A percentile compares a stretch with the other conserved stretches of the same genome.
Conservation (phyloP, 2,329 filamentous ascomycete species). For the Aspergillus floridensis region DNA sequence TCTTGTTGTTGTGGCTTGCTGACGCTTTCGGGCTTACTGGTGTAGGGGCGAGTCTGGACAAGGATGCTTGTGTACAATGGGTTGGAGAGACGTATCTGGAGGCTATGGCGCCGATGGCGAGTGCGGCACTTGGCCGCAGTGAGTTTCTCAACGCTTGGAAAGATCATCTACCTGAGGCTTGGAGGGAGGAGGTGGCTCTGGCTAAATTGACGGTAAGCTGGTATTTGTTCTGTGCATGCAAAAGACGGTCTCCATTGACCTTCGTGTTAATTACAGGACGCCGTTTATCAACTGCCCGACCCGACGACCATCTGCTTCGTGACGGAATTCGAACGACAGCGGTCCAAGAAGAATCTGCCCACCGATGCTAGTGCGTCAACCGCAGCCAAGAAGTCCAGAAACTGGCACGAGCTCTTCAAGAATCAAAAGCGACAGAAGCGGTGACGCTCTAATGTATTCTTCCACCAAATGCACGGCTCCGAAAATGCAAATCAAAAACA, state of each 20-base stretch:
- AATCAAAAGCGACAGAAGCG: conserved; percentile 31
- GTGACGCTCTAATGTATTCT: conserved; percentile 22
- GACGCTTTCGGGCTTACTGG: conserved; percentile 1
- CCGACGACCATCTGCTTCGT: conserved; percentile 39
- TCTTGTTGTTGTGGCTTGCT: background rate
- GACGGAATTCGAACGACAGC: conserved; percentile 30
- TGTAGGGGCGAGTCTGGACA: conserved; percentile 43
- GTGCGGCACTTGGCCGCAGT: conserved; percentile 30
- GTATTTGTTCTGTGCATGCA: background rate
- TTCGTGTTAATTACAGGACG: conserved; percentile 24
- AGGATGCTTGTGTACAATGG: conserved; percentile 33
- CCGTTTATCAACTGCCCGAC: conserved; percentile 34
- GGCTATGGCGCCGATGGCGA: conserved; percentile 32
- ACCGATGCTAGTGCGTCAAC: conserved; percentile 23
- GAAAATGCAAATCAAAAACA: background rate
- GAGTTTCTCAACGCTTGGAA: conserved; percentile 42
- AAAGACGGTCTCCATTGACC: background rate
- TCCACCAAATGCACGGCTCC: background rate
- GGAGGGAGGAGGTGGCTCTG: conserved; percentile 36
- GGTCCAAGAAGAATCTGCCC: conserved; percentile 24
- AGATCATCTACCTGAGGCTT: conserved; percentile 44
- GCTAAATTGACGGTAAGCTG: conserved; percentile 34
- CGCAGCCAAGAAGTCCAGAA: conserved; percentile 36
- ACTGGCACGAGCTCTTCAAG: conserved; percentile 47
- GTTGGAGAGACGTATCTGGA: conserved; percentile 42